These are phyloP conservation scores for Datisca glomerata DNA, from an alignment of 306 rosid genomes.

Conservation along the genomic window DNA sequence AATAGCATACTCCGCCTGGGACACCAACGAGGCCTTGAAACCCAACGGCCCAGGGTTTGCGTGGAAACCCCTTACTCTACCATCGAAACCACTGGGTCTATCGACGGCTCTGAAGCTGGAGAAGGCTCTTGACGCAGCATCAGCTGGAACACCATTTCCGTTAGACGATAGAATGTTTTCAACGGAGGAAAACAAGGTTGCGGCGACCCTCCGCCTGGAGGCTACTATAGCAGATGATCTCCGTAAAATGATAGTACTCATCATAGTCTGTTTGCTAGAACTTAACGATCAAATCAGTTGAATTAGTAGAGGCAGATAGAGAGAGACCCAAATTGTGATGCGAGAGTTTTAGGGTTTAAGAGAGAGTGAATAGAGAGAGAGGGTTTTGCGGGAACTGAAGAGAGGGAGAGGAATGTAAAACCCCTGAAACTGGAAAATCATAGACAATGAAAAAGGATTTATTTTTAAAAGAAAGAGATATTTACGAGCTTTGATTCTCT, in stretches of 20 bases:
- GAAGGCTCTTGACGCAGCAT: constrained; percentile 11
- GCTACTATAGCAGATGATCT: constrained; percentile 11
- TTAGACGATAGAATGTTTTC: constrained; percentile 4
- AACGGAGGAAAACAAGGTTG: constrained; percentile 7
- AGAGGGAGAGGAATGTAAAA: too few species aligned
- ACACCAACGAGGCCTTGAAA: constrained; percentile 37
- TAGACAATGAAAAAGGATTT: too few species aligned
- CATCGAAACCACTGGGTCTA: constrained; percentile 10
- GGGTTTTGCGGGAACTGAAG: too few species aligned
- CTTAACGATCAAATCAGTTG: background rate
- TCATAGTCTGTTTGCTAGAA: background rate
- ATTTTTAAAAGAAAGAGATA: too few species aligned
- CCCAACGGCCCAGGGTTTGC: constrained; percentile 30
- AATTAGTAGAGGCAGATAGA: background rate
- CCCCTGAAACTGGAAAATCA: too few species aligned
- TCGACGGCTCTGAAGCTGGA: constrained; percentile 5
- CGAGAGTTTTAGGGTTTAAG: background rate
- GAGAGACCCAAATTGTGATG: background rate
- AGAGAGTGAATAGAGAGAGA: too few species aligned
- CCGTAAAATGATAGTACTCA: constrained; percentile 9
- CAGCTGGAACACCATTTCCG: background rate
- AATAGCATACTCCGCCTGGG: constrained; percentile 41
- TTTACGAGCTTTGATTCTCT: too few species aligned
- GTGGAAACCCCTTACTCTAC: constrained; percentile 31
- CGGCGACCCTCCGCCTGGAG: constrained; percentile 7